Conservation (phyloP, 495 filamentous ascomycete genomes). For the Penicillium simplicissimum region DNA sequence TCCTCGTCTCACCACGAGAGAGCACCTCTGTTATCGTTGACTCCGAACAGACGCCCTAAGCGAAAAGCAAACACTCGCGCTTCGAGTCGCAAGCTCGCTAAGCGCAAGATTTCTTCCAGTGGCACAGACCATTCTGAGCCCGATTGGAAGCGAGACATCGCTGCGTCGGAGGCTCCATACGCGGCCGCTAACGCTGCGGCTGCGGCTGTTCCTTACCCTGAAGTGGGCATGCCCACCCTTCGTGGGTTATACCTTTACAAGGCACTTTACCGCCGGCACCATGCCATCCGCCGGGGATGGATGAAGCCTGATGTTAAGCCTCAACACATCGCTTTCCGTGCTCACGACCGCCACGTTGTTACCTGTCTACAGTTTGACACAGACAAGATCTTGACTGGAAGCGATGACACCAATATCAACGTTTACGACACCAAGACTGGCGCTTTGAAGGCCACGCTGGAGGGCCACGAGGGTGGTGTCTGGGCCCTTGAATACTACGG, state of each 20-base stretch:
- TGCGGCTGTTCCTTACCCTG: conserved; percentile 76
- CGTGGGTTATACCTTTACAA: conserved; percentile 90
- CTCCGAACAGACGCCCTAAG: conserved; percentile 47
- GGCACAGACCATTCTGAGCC: conserved; percentile 40
- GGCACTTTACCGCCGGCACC: conserved; percentile 88
- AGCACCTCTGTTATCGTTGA: conserved; percentile 21
- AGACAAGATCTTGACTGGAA: conserved; percentile 96
- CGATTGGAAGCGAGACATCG: conserved; percentile 47
- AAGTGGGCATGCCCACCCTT: conserved; percentile 74
- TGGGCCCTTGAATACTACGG: conserved; percentile 98
- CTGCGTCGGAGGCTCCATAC: conserved; percentile 72
- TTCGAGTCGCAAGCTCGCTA: conserved; percentile 52
- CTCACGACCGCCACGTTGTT: conserved; percentile 93
- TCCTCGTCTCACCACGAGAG: conserved; percentile 34
- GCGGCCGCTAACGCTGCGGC: conserved; percentile 82
- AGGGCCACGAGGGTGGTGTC: conserved; percentile 95
- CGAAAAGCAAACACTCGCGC: conserved; percentile 52
- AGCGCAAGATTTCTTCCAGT: conserved; percentile 54
- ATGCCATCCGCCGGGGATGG: conserved; percentile 88
- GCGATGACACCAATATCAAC: conserved; percentile 96
- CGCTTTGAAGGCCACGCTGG: conserved; percentile 74
- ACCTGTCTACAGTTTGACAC: conserved; percentile 97
- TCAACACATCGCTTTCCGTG: conserved; percentile 92
- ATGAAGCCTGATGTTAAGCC: conserved; percentile 82
- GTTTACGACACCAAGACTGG: conserved; percentile 98